Percentiles rank a stretch among this genome's conserved stretches.
Conservation (phyloP, 2,329 filamentous ascomycete species). For the Fusarium sororula region DNA sequence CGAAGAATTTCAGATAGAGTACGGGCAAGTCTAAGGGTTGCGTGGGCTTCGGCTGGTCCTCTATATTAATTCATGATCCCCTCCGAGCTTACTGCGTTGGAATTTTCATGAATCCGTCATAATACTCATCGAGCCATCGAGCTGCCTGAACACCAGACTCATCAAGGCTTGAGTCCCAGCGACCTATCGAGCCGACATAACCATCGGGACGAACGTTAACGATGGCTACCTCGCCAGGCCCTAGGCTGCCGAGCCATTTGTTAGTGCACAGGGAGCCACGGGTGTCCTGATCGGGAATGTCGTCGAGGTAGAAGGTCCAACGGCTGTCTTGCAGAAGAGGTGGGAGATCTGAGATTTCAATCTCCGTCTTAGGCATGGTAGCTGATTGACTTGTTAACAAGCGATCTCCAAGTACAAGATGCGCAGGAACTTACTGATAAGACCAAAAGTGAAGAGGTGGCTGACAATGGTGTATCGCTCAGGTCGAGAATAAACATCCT, state of each 20-base stretch:
- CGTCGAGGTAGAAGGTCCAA: slow-evolving; percentile 79
- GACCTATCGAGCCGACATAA: slow-evolving; percentile 72
- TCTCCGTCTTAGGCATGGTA: slow-evolving; percentile 66
- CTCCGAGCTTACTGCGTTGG: slow-evolving; percentile 44
- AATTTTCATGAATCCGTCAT: slow-evolving; percentile 63
- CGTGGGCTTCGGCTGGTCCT: slow-evolving; percentile 28
- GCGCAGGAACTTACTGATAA: slow-evolving; percentile 65
- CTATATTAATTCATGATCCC: slow-evolving; percentile 25
- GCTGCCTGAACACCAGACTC: slow-evolving; percentile 62
- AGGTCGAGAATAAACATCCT: slow-evolving; percentile 73
- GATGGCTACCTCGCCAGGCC: slow-evolving; percentile 66
- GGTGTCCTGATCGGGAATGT: slow-evolving; percentile 65
- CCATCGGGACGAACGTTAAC: slow-evolving; percentile 77
- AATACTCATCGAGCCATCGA: slow-evolving; percentile 64
- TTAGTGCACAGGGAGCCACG: slow-evolving; percentile 65
- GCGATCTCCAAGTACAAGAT: neutral
- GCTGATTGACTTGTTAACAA: slow-evolving; percentile 49
- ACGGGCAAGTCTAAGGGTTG: neutral
- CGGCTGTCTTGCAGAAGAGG: slow-evolving; percentile 68
- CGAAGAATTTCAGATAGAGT: slow-evolving; percentile 8
- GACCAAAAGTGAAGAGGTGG: slow-evolving; percentile 73
- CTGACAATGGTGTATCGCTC: slow-evolving; percentile 75
- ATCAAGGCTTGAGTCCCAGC: slow-evolving; percentile 62
- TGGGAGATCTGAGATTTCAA: slow-evolving; percentile 74
- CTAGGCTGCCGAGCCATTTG: slow-evolving; percentile 73